Conservation (phyloP, 2,329 filamentous ascomycete species). For the Cyanodermella asteris region DNA sequence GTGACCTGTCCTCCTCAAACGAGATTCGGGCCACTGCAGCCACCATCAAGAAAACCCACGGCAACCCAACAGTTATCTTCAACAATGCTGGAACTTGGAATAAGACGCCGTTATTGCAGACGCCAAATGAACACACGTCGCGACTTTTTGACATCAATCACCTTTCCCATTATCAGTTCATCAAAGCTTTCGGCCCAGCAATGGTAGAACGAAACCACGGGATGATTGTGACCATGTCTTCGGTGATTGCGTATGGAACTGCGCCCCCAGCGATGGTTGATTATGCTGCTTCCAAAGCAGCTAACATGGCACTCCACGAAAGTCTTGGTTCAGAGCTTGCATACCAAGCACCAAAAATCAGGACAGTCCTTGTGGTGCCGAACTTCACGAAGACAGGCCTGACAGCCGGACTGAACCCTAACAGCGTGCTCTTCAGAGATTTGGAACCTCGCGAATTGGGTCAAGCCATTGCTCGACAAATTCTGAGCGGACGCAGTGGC, state of each 20-base stretch:
- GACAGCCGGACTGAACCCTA: too few species aligned
- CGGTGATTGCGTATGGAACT: slow-evolving; percentile 37
- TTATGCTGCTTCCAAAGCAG: slow-evolving; percentile 46
- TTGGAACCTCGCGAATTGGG: too few species aligned
- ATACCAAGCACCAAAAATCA: slow-evolving; percentile 40
- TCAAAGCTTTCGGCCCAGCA: slow-evolving; percentile 42
- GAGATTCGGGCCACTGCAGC: slow-evolving; percentile 30
- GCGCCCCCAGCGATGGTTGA: slow-evolving; percentile 42
- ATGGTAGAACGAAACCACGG: slow-evolving; percentile 46
- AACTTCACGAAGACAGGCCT: slow-evolving; percentile 40
- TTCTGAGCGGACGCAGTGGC: too few species aligned
- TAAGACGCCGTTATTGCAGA: slow-evolving; percentile 38
- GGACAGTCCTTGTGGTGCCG: slow-evolving; percentile 45
- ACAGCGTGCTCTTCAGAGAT: too few species aligned
- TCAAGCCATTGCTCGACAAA: too few species aligned
- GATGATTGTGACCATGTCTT: slow-evolving; percentile 50
- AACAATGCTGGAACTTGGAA: slow-evolving; percentile 48
- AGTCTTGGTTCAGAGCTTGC: slow-evolving; percentile 21
- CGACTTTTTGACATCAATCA: slow-evolving; percentile 53
- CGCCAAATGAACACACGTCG: slow-evolving; percentile 34
- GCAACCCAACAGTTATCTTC: slow-evolving; percentile 46
- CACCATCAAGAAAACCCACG: slow-evolving; percentile 32
- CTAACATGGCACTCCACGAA: slow-evolving; percentile 45
- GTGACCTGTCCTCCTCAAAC: slow-evolving; percentile 41
- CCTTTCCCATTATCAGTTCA: slow-evolving; percentile 44